Base-by-base conservation (phyloP, 495 filamentous ascomycete genomes). In the Penicillium coffeae region DNA sequence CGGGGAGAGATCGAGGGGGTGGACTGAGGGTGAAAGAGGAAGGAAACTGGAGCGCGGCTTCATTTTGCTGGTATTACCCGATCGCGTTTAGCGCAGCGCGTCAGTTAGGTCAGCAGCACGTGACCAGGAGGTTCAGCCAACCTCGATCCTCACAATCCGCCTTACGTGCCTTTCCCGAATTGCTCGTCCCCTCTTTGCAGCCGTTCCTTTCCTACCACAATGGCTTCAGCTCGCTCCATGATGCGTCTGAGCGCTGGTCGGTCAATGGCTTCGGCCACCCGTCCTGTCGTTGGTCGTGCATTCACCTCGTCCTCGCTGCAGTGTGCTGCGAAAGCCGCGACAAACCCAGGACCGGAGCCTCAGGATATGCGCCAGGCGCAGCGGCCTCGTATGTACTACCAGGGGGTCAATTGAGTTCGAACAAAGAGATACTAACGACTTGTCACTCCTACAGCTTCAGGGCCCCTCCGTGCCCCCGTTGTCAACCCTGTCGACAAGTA, bases 401-500 rank as follows among this genome's bases (percentile, higher is more conserved):
- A 25, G 38, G 8, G 32, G 20, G 33, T 48, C 21, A n/a, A 43
- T 16, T 22, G 36, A n/a, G 21, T 10, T 30, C 4, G 5, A 5
- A 30, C 25, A 30, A 39, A 57, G 58, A 55, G 53, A 34, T 51
- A 62, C 59, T 57, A 42, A 62, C 52, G 15, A 50, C 38, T 40
- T 21, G 42, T 20, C 8, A 38, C 42, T 35, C 30, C 16, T 42
- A 15, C 39, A 84, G 82, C 78, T 45, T 52, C 69, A 51, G 83
- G 80, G 38, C 75, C 82, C 59, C 81, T 92, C 51, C 79, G 86
- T 46, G 87, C 78, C 19, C 88, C 92, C 41, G 70, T 93, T 51
- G 80, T 96, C 56, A 97, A 97, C 73, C 92, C 91, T 15, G 78
- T 86, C 64, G 91, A 96, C 77, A 95, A 93, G 68, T 93, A 91